A percentile compares a stretch with the other conserved stretches of the same genome.
phyloP scores from a whole-genome alignment of 371 early-diverging fungal species.

The Chytridium lagenaria region DNA sequence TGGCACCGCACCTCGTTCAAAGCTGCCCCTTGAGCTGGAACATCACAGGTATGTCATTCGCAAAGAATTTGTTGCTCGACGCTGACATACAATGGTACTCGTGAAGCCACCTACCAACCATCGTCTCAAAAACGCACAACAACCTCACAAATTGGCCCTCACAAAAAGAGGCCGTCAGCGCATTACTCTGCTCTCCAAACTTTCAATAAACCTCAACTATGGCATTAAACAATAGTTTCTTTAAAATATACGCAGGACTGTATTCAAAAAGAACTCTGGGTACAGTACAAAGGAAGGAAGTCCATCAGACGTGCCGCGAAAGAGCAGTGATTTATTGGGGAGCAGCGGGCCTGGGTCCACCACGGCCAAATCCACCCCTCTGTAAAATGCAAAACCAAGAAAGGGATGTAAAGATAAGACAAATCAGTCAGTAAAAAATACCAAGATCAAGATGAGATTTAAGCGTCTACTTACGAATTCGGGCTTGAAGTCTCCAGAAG shows the following conservation, averaged over 20 bases:
- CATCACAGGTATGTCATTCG: background rate
- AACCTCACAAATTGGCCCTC: background rate
- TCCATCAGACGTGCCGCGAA: background rate
- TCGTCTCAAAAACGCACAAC: background rate
- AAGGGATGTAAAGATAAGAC: background rate
- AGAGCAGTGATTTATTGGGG: background rate
- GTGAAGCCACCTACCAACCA: background rate
- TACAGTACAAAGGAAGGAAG: background rate
- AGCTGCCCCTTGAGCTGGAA: background rate
- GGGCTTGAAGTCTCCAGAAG: slow-evolving; percentile 91
- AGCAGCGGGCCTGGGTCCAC: slow-evolving; percentile 46
- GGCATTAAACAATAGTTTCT: too few species aligned
- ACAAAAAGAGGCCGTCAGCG: background rate
- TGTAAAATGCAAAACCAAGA: slow-evolving; percentile 27
- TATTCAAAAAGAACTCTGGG: too few species aligned
- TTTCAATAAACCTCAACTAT: too few species aligned
- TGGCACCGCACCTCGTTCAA: background rate
- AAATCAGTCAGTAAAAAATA: background rate
- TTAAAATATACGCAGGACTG: too few species aligned
- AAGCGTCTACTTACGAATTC: slow-evolving; percentile 82
- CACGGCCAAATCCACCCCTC: slow-evolving; percentile 59
- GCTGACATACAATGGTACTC: background rate
- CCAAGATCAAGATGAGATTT: background rate
- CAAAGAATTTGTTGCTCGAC: background rate
- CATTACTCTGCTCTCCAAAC: too few species aligned